phyloP scores from a whole-genome alignment of 495 filamentous ascomycete species.

The Usnea hakonensis region DNA sequence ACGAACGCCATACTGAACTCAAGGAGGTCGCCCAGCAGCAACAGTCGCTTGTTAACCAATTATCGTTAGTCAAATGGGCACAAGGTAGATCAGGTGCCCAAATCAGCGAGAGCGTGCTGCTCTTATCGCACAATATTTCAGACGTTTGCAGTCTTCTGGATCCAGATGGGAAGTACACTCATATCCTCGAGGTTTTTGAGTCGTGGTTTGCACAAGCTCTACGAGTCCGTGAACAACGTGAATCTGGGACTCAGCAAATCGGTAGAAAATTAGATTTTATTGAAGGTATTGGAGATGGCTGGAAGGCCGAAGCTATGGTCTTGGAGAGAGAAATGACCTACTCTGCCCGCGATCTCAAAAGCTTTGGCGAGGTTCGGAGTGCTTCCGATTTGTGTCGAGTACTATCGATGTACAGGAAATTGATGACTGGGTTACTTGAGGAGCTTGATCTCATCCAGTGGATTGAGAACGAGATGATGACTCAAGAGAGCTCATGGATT shows the following conservation, averaged over 20 bases:
- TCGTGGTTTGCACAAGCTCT: constrained; percentile 38
- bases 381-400: constrained; percentile 34
- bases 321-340: constrained; percentile 37
- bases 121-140: constrained; percentile 37
- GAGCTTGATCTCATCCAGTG: constrained; percentile 37
- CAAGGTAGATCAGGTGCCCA: constrained; percentile 30
- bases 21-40: constrained; percentile 32
- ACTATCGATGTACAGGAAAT: constrained; percentile 28
- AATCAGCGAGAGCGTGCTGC: constrained; percentile 38
- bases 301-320: constrained; percentile 37
- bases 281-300: constrained; percentile 36
- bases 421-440: constrained; percentile 36
- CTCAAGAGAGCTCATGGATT: constrained; percentile 34
- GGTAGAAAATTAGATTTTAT: constrained; percentile 30
- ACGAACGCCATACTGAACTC: constrained; percentile 30
- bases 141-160: constrained; percentile 36
- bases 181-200: constrained; percentile 34
- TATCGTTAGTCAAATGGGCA: constrained; percentile 36
- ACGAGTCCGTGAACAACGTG: constrained; percentile 29
- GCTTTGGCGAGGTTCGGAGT: constrained; percentile 24
- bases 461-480: constrained; percentile 37
- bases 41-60: constrained; percentile 37
- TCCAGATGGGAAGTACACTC: constrained; percentile 31
- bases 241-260: background rate
- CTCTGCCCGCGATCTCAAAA: constrained; percentile 26